Conservation (phyloP, 2,329 filamentous ascomycete species). For the Coleophoma crateriformis region DNA sequence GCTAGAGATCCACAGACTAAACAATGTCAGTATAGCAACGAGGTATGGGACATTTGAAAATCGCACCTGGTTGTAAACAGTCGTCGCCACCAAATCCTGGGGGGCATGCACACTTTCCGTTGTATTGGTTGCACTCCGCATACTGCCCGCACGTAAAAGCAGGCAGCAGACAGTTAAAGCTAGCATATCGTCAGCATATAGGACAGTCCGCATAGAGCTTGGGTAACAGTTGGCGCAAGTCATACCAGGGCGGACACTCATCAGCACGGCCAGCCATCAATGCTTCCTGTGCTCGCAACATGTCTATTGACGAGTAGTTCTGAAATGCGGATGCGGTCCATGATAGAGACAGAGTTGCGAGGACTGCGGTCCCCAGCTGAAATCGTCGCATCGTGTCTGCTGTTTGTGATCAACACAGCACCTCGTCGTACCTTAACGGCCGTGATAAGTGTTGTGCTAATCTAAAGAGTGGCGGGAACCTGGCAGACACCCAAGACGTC, state of each 20-base stretch:
- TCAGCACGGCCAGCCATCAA: conserved; percentile 69
- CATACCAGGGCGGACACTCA: conserved; percentile 73
- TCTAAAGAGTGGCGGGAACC: too few relatives aligned
- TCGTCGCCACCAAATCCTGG: conserved; percentile 92
- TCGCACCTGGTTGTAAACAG: conserved; percentile 72
- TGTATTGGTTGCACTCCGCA: conserved; percentile 80
- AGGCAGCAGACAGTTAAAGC: conserved; percentile 97
- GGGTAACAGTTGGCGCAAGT: conserved; percentile 19
- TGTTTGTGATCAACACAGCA: background rate
- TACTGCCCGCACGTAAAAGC: conserved; percentile 90
- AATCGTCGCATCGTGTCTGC: conserved; percentile 16
- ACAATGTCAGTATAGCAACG: conserved; percentile 7
- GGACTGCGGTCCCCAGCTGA: conserved; percentile 12
- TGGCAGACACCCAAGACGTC: too few relatives aligned
- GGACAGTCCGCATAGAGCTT: conserved; percentile 6
- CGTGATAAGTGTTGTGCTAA: too few relatives aligned
- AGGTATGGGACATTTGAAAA: background rate
- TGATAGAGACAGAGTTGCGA: conserved; percentile 32
- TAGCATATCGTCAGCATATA: conserved; percentile 28
- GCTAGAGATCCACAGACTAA: conserved; percentile 80
- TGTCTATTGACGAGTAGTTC: conserved; percentile 57
- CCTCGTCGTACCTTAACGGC: too few relatives aligned
- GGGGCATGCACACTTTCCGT: conserved; percentile 89
- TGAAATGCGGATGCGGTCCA: conserved; percentile 33
- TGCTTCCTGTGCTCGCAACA: conserved; percentile 60